A percentile compares a stretch with the other conserved stretches of the same genome.
Conservation (phyloP, 2,329 filamentous ascomycete species). For the Neonectria faginata region DNA sequence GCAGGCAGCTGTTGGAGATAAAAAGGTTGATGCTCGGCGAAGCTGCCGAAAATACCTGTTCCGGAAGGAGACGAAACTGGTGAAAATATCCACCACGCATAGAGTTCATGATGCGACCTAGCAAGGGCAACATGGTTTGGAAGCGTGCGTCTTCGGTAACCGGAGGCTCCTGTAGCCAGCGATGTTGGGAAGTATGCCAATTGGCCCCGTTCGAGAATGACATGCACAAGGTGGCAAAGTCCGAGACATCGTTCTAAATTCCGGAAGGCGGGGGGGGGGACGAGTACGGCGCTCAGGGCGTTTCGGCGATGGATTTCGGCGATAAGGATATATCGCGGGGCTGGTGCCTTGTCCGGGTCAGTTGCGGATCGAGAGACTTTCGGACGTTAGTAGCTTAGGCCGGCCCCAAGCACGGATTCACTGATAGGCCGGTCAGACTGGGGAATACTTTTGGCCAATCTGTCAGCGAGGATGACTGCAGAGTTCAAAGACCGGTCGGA, state of each 20-base stretch:
- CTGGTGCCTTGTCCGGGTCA: not conserved
- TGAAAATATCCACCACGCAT: not conserved
- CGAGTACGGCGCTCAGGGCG: constrained; percentile 11
- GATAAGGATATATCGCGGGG: constrained; percentile 31
- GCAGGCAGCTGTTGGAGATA: not conserved
- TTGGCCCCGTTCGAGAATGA: constrained; percentile 29
- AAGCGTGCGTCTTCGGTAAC: not conserved
- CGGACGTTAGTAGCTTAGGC: constrained; percentile 2
- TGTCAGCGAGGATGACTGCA: constrained; percentile 6
- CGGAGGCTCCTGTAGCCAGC: not conserved
- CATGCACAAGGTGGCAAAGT: constrained; percentile 34
- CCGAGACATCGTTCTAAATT: constrained; percentile 41
- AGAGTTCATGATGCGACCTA: not conserved
- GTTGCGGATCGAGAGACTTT: constrained; percentile 18
- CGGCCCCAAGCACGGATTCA: constrained; percentile 11
- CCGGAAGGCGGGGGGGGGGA: constrained; percentile 34
- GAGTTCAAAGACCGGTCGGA: constrained; percentile 4
- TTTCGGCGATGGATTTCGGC: constrained; percentile 31
- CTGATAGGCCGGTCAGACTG: constrained; percentile 7
- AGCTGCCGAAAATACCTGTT: constrained; percentile 17
- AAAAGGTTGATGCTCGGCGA: not conserved
- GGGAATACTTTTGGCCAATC: constrained; percentile 6
- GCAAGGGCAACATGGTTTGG: not conserved
- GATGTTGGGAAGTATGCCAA: constrained; percentile 7
- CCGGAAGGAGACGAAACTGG: not conserved